Conservation (phyloP, 306 rosid species). For the Malus sieversii region DNA sequence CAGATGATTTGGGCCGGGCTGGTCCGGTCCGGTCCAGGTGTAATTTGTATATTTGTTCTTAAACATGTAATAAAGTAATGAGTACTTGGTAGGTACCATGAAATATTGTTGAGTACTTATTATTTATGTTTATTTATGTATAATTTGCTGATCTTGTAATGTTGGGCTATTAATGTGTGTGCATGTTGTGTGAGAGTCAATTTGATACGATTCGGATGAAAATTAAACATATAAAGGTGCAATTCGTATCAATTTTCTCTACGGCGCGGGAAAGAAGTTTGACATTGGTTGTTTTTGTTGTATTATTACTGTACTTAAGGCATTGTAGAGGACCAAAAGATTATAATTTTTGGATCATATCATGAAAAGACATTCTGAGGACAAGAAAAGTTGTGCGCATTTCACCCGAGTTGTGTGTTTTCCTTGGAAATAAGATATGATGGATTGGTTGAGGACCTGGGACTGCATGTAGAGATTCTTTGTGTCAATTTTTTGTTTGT, state of each 20-base stretch:
- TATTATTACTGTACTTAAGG: neutral
- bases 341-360: neutral
- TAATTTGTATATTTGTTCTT: neutral
- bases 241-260: neutral
- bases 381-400: neutral
- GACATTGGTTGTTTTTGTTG: neutral
- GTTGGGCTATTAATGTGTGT: neutral
- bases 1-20: neutral
- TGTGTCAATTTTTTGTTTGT: neutral
- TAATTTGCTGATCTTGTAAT: neutral
- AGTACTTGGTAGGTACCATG: neutral
- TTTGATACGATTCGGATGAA: neutral
- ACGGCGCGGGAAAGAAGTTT: neutral
- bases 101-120: neutral
- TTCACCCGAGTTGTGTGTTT: neutral
- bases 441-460: neutral
- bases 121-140: neutral
- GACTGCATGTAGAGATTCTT: neutral
- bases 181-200: neutral
- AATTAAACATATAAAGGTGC: neutral
- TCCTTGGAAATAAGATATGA: neutral
- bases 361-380: neutral
- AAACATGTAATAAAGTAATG: neutral
- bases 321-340: neutral
- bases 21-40: neutral